Conservation (phyloP, 2,329 filamentous ascomycete genomes). For the Emergomyces pasteurianus region DNA sequence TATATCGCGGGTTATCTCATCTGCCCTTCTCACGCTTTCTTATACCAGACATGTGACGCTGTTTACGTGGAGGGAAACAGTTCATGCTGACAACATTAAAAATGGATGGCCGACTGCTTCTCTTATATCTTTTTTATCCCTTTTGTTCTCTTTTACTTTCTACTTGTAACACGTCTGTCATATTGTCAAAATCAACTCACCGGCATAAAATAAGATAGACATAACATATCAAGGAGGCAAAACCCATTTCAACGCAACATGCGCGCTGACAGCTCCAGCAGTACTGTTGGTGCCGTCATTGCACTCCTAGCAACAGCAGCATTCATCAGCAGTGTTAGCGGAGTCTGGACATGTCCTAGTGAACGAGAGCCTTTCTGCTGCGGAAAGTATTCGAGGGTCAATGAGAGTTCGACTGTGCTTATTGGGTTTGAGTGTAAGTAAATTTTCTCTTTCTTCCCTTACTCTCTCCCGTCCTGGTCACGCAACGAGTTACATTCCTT, state of each 20-base stretch:
- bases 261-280: not conserved
- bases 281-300: not conserved
- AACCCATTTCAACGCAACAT: not conserved
- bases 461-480: too few species aligned
- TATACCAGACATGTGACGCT: not conserved
- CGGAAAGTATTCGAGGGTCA: not conserved
- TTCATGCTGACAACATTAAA: not conserved
- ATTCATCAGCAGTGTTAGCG: slow-evolving; percentile 1
- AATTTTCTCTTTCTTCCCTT: not conserved
- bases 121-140: not conserved
- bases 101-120: not conserved
- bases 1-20: not conserved
- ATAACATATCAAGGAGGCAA: not conserved
- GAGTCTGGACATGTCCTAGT: slow-evolving; percentile 12
- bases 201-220: not conserved
- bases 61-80: not conserved
- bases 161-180: not conserved
- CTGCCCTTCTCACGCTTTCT: not conserved
- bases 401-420: not conserved
- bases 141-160: not conserved
- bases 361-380: slow-evolving; percentile 10
- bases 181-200: not conserved
- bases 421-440: not conserved
- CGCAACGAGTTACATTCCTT: not conserved
- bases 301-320: not conserved